These are phyloP conservation scores for Diplodia intermedia DNA, from an alignment of 2,329 filamentous ascomycete genomes.

Conservation along the genomic window DNA sequence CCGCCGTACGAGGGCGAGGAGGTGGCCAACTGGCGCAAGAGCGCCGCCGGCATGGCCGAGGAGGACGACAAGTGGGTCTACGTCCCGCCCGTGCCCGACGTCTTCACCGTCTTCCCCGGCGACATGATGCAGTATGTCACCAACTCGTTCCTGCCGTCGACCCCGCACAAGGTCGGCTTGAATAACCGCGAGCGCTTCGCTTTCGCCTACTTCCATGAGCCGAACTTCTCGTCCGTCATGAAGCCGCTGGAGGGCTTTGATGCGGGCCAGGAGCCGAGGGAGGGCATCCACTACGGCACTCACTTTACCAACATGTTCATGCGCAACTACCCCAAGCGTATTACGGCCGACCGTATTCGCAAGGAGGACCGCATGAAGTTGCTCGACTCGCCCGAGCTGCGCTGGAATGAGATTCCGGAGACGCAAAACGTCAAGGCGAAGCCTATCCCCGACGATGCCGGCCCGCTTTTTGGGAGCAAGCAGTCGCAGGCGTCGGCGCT, in stretches of 20 bases:
- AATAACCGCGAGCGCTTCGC: slow-evolving; percentile 58
- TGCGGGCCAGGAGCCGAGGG: slow-evolving; percentile 29
- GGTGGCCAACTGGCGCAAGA: slow-evolving; percentile 57
- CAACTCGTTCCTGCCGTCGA: slow-evolving; percentile 54
- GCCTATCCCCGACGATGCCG: neutral
- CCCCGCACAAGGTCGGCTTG: slow-evolving; percentile 60
- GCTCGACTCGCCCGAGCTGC: slow-evolving; percentile 7
- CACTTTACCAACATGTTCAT: slow-evolving; percentile 62
- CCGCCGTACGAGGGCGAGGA: slow-evolving; percentile 52
- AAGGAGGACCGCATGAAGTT: slow-evolving; percentile 34
- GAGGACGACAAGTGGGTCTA: slow-evolving; percentile 58
- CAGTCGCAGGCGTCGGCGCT: neutral
- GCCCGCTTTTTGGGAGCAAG: neutral
- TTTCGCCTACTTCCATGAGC: slow-evolving; percentile 62
- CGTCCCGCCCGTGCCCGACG: slow-evolving; percentile 54
- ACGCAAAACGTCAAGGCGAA: neutral
- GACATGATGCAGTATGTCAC: slow-evolving; percentile 63
- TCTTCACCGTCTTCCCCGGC: slow-evolving; percentile 60
- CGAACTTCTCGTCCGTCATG: slow-evolving; percentile 56
- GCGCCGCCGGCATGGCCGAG: slow-evolving; percentile 54
- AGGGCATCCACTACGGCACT: slow-evolving; percentile 60
- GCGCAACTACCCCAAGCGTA: slow-evolving; percentile 57
- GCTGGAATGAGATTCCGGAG: neutral
- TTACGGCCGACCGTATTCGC: slow-evolving; percentile 50
- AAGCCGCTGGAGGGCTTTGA: slow-evolving; percentile 52